Evolutionary conservation across 306 rosid genomes (phyloP).

Genomic region (Citrullus amarus): DNA sequence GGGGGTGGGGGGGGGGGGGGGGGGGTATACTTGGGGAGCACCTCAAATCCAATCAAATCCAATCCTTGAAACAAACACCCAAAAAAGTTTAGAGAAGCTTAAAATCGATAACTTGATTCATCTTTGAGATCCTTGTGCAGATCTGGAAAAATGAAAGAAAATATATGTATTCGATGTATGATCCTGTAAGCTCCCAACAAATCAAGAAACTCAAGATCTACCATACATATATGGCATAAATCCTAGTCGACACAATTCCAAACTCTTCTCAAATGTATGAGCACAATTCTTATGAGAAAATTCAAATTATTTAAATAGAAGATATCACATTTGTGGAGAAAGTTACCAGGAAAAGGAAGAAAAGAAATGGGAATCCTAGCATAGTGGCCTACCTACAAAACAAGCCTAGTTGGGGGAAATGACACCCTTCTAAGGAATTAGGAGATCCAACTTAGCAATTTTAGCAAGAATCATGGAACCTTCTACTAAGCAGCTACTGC

Average conservation of each 20-base stretch:
- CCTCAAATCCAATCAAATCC: too few relatives aligned
- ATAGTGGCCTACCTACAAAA: background rate
- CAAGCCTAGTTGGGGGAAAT: background rate
- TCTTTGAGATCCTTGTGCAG: background rate
- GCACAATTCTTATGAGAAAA: background rate
- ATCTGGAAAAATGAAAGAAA: too few relatives aligned
- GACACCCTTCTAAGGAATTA: background rate
- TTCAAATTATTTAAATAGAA: background rate
- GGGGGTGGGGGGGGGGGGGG: too few relatives aligned
- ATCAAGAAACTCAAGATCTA: background rate
- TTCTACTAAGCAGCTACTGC: slow-evolving; percentile 9
- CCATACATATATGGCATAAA: background rate
- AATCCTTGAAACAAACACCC: too few relatives aligned
- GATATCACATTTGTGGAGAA: background rate
- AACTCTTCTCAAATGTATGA: background rate
- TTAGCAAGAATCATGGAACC: background rate
- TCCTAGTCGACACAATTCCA: background rate
- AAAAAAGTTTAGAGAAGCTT: too few relatives aligned
- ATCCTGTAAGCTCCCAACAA: background rate
- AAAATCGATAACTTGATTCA: too few relatives aligned
- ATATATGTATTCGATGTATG: background rate
- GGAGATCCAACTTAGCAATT: background rate
- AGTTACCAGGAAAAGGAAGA: background rate
- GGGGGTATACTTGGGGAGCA: too few relatives aligned
- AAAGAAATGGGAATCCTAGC: background rate